These are phyloP conservation scores for Pseudogymnoascus sp. DNA, from an alignment of 2,329 filamentous ascomycete genomes.

Conservation along the genomic window DNA sequence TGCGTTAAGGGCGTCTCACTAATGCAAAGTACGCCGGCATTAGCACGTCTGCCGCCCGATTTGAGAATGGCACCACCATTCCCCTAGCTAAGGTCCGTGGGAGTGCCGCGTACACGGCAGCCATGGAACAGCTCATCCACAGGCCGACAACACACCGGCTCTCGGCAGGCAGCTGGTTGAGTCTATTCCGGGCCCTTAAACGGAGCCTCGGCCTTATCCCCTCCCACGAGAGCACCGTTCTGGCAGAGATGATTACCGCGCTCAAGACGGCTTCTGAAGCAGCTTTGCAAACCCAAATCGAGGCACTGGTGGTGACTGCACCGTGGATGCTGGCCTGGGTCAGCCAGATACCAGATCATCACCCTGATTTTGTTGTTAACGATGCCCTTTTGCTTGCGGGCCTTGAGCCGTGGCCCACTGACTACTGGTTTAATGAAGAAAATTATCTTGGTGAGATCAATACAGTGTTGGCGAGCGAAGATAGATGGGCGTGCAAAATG, in stretches of 20 bases:
- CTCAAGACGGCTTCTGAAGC: neutral
- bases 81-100: neutral
- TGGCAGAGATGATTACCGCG: neutral
- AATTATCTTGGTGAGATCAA: neutral
- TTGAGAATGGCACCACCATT: neutral
- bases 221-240: neutral
- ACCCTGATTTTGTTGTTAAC: neutral
- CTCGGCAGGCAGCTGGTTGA: neutral
- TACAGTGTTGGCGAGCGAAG: neutral
- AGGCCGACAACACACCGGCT: neutral
- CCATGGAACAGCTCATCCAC: neutral
- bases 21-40: neutral
- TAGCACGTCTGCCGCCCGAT: neutral
- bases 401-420: neutral
- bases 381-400: neutral
- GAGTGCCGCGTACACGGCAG: neutral
- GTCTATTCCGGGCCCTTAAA: neutral
- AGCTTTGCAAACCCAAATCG: neutral
- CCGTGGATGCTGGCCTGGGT: neutral
- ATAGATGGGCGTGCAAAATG: neutral
- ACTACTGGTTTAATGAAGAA: neutral
- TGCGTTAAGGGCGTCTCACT: neutral
- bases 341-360: neutral
- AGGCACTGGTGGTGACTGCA: neutral
- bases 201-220: conserved; percentile 17